Conservation (phyloP, 2,329 filamentous ascomycete genomes). For the Aureobasidium namibiae region DNA sequence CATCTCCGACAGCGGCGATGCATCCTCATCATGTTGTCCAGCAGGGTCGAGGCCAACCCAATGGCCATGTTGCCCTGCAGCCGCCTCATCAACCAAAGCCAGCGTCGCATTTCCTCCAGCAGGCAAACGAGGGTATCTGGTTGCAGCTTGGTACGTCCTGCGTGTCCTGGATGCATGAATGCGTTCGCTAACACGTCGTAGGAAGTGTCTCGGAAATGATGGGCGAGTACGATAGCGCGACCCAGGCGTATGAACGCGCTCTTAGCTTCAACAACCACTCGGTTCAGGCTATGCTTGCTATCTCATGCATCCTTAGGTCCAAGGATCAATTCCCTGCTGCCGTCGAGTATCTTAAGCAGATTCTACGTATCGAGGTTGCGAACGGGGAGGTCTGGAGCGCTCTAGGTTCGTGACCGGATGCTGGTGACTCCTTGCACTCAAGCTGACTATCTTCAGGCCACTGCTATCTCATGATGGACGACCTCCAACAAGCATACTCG, state of each 20-base stretch:
- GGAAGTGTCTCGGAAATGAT: slow-evolving; percentile 81
- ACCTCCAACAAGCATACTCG: slow-evolving; percentile 90
- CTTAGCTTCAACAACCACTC: slow-evolving; percentile 82
- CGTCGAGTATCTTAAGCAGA: slow-evolving; percentile 84
- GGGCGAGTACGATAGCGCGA: slow-evolving; percentile 80
- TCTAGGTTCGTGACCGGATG: slow-evolving; percentile 53
- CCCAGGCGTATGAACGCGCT: slow-evolving; percentile 83
- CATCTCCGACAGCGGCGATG: slow-evolving; percentile 70
- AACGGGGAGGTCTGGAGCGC: slow-evolving; percentile 98
- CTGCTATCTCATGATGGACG: slow-evolving; percentile 98
- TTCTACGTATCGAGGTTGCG: slow-evolving; percentile 77
- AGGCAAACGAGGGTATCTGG: slow-evolving; percentile 84
- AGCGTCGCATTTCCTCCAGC: slow-evolving; percentile 65
- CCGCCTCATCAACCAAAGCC: slow-evolving; percentile 47
- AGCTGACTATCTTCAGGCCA: slow-evolving; percentile 54
- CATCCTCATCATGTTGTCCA: slow-evolving; percentile 58
- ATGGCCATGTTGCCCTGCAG: slow-evolving; percentile 33
- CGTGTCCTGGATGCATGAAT: not conserved
- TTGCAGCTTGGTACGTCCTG: slow-evolving; percentile 71
- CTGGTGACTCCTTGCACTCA: not conserved
- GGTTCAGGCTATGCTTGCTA: slow-evolving; percentile 84
- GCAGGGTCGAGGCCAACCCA: slow-evolving; percentile 49
- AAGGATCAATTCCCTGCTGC: slow-evolving; percentile 92
- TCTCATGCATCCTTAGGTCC: slow-evolving; percentile 81
- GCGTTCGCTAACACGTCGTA: slow-evolving; percentile 31